Conservation (phyloP, 495 filamentous ascomycete species). For the Articulospora tetracladia region DNA sequence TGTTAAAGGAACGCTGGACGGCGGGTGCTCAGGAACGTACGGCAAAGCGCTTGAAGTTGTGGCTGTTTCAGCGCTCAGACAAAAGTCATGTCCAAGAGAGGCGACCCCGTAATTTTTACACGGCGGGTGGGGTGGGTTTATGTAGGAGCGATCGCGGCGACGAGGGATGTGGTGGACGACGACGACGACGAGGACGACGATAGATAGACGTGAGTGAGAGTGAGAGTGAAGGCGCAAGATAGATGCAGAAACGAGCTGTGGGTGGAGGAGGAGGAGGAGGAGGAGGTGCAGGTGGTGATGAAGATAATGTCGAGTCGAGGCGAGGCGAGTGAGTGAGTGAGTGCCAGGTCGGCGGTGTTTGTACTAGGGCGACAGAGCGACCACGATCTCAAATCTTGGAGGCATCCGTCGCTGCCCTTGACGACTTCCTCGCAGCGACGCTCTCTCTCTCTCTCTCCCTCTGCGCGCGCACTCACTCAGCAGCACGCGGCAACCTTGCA, state of each 20-base stretch:
- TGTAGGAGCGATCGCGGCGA: background rate
- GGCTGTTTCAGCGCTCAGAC: conserved; percentile 16
- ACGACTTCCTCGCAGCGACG: background rate
- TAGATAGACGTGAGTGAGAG: background rate
- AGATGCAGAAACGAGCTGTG: background rate
- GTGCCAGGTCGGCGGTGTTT: background rate
- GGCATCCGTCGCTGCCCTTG: background rate
- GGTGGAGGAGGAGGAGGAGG: background rate
- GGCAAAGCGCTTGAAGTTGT: conserved; percentile 19
- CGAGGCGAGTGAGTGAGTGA: no score
- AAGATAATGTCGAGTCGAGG: background rate
- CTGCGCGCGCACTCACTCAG: background rate
- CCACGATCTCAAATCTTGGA: background rate
- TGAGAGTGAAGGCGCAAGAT: background rate
- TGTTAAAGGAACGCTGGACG: conserved; percentile 15
- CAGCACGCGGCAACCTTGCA: no score
- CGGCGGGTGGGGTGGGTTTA: conserved; percentile 4
- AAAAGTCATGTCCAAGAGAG: conserved; percentile 16
- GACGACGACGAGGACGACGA: conserved; percentile 1
- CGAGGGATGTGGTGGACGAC: background rate
- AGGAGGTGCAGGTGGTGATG: no score
- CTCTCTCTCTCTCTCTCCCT: background rate
- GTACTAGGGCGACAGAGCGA: background rate
- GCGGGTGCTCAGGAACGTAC: background rate
- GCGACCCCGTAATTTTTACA: conserved; percentile 22